Base-by-base conservation (phyloP, 83 land plant genomes). In the Isoetes engelmannii region DNA sequence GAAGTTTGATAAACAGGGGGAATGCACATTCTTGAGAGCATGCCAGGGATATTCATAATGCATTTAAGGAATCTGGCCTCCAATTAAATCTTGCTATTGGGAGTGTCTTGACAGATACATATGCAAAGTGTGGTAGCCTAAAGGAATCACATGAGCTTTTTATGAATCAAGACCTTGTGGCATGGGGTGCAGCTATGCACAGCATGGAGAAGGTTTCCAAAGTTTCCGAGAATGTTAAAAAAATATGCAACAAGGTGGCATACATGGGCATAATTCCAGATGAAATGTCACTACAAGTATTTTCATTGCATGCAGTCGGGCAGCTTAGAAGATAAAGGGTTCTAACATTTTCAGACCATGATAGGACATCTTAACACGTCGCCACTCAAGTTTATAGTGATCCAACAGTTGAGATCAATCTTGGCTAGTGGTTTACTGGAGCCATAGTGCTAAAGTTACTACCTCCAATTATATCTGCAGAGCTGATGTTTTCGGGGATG, bases 101-200 rank as follows among this genome's bases (percentile, higher is more conserved):
- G 7, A 78, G 79, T 48, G 75, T 79, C 19, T 77, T 84, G 3
- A 46, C 81, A 7, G 79, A 84, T n/a, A 61, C 73, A 74, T 81
- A 84, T 63, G 72, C 82, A 7, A 84, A 84, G 68, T 78, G 87
- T 69, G 84, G 87, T 8, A 78, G 63, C 68, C 49, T 81, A 67
- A 61, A 65, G 37, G 18, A 70, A 58, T 79, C 87, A 4, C 28
- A 70, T 1, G 50, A 21, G 45, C 54, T 84, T 18, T 81, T 78
- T 71, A 67, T 75, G n/a, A 60, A 69, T n/a, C 79, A 44, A 81
- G 79, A 51, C 54, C n/a, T 12, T 10, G 15, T 51, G 12, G 54
- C 54, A 10, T 51, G 54, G 54, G 15, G 15, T 65, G 75, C 75
- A 6, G 57, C 37, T 84, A 75, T 68, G 85, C 82, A 44, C 53